Evolutionary conservation across 129 eudicot species (phyloP).

Genomic region (Heracleum sosnowskyi): DNA sequence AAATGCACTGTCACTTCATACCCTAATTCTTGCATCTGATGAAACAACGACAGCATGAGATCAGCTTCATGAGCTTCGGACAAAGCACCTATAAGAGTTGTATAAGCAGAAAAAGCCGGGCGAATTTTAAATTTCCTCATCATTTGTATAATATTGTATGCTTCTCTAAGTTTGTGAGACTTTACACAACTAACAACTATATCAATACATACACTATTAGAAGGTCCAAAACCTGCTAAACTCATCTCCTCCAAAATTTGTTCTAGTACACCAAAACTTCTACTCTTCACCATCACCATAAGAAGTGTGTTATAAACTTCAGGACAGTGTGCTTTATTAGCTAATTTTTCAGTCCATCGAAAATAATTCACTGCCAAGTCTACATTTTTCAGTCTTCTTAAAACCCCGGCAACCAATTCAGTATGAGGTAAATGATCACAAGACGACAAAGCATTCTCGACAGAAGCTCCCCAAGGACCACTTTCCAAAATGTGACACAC

Average conservation of each 20-base stretch:
- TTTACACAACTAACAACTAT: conserved; percentile 55
- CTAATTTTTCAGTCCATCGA: conserved; percentile 62
- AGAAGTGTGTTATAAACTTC: conserved; percentile 77
- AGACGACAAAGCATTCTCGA: conserved; percentile 54
- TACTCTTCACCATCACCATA: conserved; percentile 64
- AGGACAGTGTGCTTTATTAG: conserved; percentile 49
- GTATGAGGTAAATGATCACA: conserved; percentile 30
- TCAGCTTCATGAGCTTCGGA: conserved; percentile 51
- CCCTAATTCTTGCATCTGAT: conserved; percentile 91
- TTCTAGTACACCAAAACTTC: conserved; percentile 39
- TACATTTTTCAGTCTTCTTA: conserved; percentile 58
- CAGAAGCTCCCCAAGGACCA: conserved; percentile 61
- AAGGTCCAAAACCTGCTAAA: conserved; percentile 74
- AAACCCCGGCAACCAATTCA: conserved; percentile 55
- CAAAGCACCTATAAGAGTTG: conserved; percentile 80
- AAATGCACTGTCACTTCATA: conserved; percentile 78
- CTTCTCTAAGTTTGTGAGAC: conserved; percentile 53
- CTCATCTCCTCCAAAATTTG: conserved; percentile 77
- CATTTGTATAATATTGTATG: conserved; percentile 57
- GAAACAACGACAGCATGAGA: conserved; percentile 58
- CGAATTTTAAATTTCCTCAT: conserved; percentile 82
- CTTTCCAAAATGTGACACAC: conserved; percentile 60
- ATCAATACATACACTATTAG: conserved; percentile 48
- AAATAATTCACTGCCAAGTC: conserved; percentile 57
- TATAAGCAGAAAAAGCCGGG: conserved; percentile 92